Evolutionary conservation across 2,329 filamentous ascomycete species (phyloP), one percentile per base, ranked within the genome.

Genomic region (Aspergillaceae sp.): DNA sequence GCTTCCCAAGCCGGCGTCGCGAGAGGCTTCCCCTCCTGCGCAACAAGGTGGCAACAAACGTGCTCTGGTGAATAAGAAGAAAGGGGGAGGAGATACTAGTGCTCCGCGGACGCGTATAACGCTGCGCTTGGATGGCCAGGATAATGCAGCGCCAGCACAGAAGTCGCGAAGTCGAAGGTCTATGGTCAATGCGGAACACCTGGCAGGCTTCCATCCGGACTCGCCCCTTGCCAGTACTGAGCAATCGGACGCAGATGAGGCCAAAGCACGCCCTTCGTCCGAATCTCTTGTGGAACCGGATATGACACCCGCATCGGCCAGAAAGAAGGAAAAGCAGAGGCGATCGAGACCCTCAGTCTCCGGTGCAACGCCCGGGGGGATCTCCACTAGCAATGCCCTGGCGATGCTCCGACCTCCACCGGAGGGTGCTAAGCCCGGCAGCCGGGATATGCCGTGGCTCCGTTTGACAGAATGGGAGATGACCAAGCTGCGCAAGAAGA

Each of bases 381-480:
- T 80, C 40, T 82, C 79, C 26, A 81, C 78, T 7, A 80, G 77
- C 55, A 80, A 79, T 61, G 79, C 78, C 3, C 66, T 82, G 40
- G 75, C 79, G 4, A 68, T 75, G 51, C 67, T 82, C 19, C 74
- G 75, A 9, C 77, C 78, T 10, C 80, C 80, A 7, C 80, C 80
- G 9, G 65, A 74, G 19, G 76, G 82, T 59, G 79, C 80, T 5
- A 69, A 69, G 45, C 71, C 76, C 27, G 80, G 80, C 40, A 82
- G 78, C 63, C 75, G 76, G 56, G 76, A 77, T 65, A 67, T 75
- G 49, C 80, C 80, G 2, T 84, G 80, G 80, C 70, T 79, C 55
- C 77, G 79, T 47, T 65, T 84, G 51, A 83, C 80, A 2, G 80
- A 83, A 53, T 84, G 76, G 68, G 80, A 84, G 57, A 81, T 84